Percentiles rank a stretch among this genome's conserved stretches.
These are phyloP conservation scores for Exophiala xenobiotica DNA, from an alignment of 2,329 filamentous ascomycete genomes.

Conservation along the genomic window DNA sequence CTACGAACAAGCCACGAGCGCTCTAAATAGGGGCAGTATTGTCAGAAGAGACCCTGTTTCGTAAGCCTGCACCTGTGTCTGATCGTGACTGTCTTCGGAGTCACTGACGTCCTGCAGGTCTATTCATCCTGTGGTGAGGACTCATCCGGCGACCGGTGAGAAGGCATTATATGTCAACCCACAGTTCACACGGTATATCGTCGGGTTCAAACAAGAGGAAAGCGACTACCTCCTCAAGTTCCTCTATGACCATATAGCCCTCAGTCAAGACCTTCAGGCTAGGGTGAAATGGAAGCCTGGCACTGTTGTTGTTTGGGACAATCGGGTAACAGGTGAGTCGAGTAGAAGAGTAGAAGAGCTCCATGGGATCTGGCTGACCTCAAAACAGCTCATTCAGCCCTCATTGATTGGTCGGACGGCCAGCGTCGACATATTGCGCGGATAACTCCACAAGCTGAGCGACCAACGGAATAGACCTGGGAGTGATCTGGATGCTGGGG, in stretches of 20 bases:
- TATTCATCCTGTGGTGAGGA: constrained; percentile 47
- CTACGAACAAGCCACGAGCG: constrained; percentile 72
- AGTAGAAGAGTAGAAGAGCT: constrained; percentile 27
- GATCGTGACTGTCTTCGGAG: background rate
- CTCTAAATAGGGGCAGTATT: constrained; percentile 49
- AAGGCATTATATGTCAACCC: constrained; percentile 51
- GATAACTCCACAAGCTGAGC: constrained; percentile 54
- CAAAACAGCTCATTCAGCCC: constrained; percentile 45
- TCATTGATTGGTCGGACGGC: constrained; percentile 54
- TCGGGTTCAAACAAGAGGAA: constrained; percentile 50
- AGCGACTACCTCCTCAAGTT: constrained; percentile 48
- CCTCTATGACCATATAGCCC: constrained; percentile 48
- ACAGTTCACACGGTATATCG: constrained; percentile 50
- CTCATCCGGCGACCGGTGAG: constrained; percentile 51
- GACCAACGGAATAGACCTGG: constrained; percentile 42
- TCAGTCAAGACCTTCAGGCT: constrained; percentile 49
- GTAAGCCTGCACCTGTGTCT: constrained; percentile 32
- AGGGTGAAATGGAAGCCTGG: constrained; percentile 50
- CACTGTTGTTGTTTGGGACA: constrained; percentile 43
- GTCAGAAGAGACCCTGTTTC: constrained; percentile 43
- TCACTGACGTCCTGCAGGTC: constrained; percentile 9
- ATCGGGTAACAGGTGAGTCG: constrained; percentile 22
- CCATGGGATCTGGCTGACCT: constrained; percentile 42
- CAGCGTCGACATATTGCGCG: constrained; percentile 53
- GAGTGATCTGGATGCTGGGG: background rate